Evolutionary conservation across 2,329 filamentous ascomycete genomes (phyloP).

Genomic region (Verticillium dahliae): DNA sequence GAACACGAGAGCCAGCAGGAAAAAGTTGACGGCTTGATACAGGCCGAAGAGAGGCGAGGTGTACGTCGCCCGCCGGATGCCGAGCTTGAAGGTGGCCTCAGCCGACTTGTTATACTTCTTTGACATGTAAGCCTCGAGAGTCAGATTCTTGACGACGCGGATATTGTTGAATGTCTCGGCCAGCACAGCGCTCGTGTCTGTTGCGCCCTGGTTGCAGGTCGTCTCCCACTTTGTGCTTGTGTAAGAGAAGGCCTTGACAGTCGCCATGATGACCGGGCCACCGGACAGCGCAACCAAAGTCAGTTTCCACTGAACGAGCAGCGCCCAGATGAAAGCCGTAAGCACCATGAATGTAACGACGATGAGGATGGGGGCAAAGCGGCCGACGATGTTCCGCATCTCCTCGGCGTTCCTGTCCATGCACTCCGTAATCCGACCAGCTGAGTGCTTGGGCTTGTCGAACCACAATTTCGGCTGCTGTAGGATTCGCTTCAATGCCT

Average conservation of each 20-base stretch:
- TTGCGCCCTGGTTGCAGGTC: conserved; percentile 56
- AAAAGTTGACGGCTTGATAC: conserved; percentile 65
- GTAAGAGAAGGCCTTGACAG: conserved; percentile 58
- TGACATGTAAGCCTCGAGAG: conserved; percentile 66
- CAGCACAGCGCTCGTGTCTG: conserved; percentile 55
- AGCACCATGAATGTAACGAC: conserved; percentile 59
- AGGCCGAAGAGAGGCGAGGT: conserved; percentile 70
- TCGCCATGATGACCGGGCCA: conserved; percentile 58
- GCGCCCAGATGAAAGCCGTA: conserved; percentile 68
- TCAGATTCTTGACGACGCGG: conserved; percentile 68
- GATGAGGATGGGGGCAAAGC: conserved; percentile 66
- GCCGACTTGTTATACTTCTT: conserved; percentile 52
- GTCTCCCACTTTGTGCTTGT: conserved; percentile 68
- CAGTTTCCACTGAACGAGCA: conserved; percentile 71
- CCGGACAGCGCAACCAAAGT: conserved; percentile 69
- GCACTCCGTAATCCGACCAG: conserved; percentile 58
- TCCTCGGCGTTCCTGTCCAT: conserved; percentile 82
- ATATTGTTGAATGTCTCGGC: conserved; percentile 75
- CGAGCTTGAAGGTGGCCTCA: conserved; percentile 47
- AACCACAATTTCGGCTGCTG: conserved; percentile 77
- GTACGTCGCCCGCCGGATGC: conserved; percentile 58
- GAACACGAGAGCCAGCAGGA: conserved; percentile 72
- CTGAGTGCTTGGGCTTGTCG: conserved; percentile 58
- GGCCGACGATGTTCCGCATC: conserved; percentile 74
- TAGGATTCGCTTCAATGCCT: conserved; percentile 64